Evolutionary conservation across 2,329 filamentous ascomycete genomes (phyloP).

Genomic region (Aspergillus oerlinghausenensis): DNA sequence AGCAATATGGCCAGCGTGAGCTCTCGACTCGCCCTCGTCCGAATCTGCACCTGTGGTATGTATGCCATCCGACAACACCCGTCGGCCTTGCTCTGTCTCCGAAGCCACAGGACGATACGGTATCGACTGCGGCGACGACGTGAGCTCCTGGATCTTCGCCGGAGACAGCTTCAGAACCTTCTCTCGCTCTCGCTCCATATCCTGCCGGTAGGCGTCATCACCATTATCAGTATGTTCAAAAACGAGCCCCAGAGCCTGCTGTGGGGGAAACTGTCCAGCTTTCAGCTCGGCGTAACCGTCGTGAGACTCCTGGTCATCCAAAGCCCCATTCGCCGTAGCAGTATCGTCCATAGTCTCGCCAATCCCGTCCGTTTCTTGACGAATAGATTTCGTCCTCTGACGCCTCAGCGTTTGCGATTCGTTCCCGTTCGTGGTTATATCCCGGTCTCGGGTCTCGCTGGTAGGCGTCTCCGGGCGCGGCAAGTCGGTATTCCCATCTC

Average conservation of each 20-base stretch:
- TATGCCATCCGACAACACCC: conserved; percentile 18
- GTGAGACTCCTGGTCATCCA: neutral
- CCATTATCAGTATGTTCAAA: conserved; percentile 14
- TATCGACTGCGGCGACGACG: conserved; percentile 51
- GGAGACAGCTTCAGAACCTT: conserved; percentile 49
- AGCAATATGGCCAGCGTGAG: no score
- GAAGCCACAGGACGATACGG: conserved; percentile 41
- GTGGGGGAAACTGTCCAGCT: neutral
- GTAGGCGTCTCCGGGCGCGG: neutral
- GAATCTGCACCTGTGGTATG: conserved; percentile 10
- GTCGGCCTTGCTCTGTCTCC: conserved; percentile 18
- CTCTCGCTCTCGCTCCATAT: no score
- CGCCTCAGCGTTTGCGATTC: neutral
- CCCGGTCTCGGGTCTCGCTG: neutral
- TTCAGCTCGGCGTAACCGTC: neutral
- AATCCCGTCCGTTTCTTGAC: neutral
- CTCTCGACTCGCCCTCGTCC: no score
- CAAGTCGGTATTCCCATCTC: neutral
- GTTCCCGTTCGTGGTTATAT: neutral
- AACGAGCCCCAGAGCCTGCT: conserved; percentile 16
- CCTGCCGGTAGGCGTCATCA: conserved; percentile 11
- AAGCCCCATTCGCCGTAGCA: neutral
- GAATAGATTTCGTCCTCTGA: neutral
- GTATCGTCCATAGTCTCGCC: neutral
- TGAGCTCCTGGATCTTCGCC: conserved; percentile 52